Percentiles rank a stretch among this genome's conserved stretches.
Evolutionary conservation across 257 asterid genomes (phyloP).

Genomic region (Capsicum pubescens): DNA sequence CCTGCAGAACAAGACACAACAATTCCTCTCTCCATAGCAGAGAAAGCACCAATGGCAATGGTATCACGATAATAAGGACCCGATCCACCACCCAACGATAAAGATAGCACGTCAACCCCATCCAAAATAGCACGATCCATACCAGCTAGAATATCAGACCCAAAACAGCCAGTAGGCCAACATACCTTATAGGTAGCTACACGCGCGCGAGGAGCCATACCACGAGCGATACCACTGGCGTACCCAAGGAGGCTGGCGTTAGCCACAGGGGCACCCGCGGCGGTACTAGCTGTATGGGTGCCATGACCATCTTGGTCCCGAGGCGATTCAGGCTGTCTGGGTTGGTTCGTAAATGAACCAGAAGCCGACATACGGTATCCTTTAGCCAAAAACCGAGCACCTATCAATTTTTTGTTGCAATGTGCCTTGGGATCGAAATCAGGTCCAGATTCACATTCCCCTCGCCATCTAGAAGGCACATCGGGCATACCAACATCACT

Average conservation of each 20-base stretch:
- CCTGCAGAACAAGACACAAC: slow-evolving; percentile 59
- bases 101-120: slow-evolving; percentile 52
- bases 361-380: slow-evolving; percentile 46
- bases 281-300: slow-evolving; percentile 56
- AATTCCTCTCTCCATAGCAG: slow-evolving; percentile 52
- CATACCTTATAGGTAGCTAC: slow-evolving; percentile 56
- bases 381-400: slow-evolving; percentile 47
- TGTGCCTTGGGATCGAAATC: slow-evolving; percentile 49
- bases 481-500: slow-evolving; percentile 42
- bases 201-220: slow-evolving; percentile 53
- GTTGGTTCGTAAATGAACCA: slow-evolving; percentile 5
- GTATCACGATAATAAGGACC: slow-evolving; percentile 56
- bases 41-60: slow-evolving; percentile 54
- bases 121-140: slow-evolving; percentile 54
- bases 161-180: slow-evolving; percentile 50
- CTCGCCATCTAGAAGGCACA: slow-evolving; percentile 51
- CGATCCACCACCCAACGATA: slow-evolving; percentile 58
- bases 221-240: slow-evolving; percentile 54
- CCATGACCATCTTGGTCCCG: slow-evolving; percentile 60
- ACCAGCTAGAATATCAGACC: slow-evolving; percentile 56
- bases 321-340: slow-evolving; percentile 42
- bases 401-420: slow-evolving; percentile 51
- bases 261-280: slow-evolving; percentile 45
- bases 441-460: slow-evolving; percentile 43
- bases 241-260: slow-evolving; percentile 58